These are phyloP conservation scores for Chytriomyces sp. DNA, from an alignment of 192 early-diverging fungal genomes.

Conservation along the genomic window DNA sequence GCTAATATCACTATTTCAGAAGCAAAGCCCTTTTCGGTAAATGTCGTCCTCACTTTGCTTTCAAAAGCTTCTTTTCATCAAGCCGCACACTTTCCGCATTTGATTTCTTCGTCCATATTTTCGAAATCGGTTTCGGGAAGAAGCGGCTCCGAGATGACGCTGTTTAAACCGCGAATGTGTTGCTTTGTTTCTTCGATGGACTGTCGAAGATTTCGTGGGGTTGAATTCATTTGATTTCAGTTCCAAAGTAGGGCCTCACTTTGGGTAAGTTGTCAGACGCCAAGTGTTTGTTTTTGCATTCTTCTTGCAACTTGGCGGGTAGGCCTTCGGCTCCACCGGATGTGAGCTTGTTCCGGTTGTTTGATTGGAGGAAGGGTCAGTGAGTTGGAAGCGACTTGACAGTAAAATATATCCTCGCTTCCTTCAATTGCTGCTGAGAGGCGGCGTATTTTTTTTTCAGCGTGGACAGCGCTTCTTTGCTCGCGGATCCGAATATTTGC, in stretches of 20 bases:
- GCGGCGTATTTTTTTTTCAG: slow-evolving; percentile 50
- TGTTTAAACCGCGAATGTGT: slow-evolving; percentile 49
- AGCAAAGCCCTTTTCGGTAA: background rate
- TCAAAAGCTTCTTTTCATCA: slow-evolving; percentile 56
- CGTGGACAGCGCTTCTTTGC: slow-evolving; percentile 47
- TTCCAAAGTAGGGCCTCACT: slow-evolving; percentile 9
- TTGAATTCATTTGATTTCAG: background rate
- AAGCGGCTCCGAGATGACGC: slow-evolving; percentile 54
- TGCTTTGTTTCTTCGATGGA: slow-evolving; percentile 49
- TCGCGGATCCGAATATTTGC: slow-evolving; percentile 49
- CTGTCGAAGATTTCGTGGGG: background rate
- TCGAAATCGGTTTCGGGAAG: slow-evolving; percentile 50
- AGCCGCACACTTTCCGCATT: slow-evolving; percentile 53
- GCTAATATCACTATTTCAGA: slow-evolving; percentile 35
- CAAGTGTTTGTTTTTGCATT: slow-evolving; percentile 61
- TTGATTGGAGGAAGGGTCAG: too few species aligned
- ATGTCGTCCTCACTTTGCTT: slow-evolving; percentile 47
- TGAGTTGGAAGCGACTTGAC: background rate
- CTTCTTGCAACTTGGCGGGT: slow-evolving; percentile 61
- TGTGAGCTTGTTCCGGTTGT: slow-evolving; percentile 42
- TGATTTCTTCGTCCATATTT: slow-evolving; percentile 57
- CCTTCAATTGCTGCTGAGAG: slow-evolving; percentile 49
- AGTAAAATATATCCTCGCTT: slow-evolving; percentile 46
- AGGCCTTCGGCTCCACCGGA: slow-evolving; percentile 51
- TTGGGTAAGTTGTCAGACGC: slow-evolving; percentile 63